Percentiles rank a stretch among this genome's conserved stretches.
Conservation (phyloP, 805 yeast species). For the Starmera pachycereana region DNA sequence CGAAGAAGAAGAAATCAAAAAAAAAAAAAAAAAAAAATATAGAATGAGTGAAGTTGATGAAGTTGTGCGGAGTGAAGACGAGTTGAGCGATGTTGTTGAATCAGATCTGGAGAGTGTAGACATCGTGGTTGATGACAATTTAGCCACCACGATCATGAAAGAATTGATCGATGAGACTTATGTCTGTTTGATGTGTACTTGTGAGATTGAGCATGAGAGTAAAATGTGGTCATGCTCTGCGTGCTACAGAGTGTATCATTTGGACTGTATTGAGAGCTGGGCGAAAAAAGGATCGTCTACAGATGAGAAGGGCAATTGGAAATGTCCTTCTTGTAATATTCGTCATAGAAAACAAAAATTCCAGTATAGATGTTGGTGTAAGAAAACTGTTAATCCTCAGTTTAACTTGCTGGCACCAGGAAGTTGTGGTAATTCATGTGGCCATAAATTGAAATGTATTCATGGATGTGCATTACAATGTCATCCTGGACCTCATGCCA, state of each 20-base stretch:
- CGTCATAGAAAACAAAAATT: constrained; percentile 38
- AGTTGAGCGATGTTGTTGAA: constrained; percentile 2
- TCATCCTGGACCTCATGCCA: constrained; percentile 85
- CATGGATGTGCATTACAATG: constrained; percentile 71
- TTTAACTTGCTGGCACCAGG: constrained; percentile 57
- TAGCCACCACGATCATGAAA: constrained; percentile 27
- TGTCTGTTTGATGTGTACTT: constrained; percentile 81
- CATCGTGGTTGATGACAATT: constrained; percentile 14
- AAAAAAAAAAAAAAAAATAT: not conserved
- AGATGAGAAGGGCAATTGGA: constrained; percentile 53
- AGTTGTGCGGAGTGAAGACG: not conserved
- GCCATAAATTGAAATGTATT: constrained; percentile 45
- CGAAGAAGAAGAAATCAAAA: no score
- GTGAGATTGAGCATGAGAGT: constrained; percentile 59
- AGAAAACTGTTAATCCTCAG: constrained; percentile 58
- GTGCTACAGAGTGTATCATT: constrained; percentile 79
- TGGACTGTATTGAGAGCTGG: constrained; percentile 83
- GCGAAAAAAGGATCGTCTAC: constrained; percentile 66
- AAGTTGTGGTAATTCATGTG: constrained; percentile 83
- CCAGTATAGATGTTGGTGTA: constrained; percentile 81
- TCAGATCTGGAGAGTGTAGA: constrained; percentile 11
- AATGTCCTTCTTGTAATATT: constrained; percentile 76
- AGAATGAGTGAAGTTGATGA: not conserved
- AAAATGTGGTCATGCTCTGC: constrained; percentile 68
- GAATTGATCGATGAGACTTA: constrained; percentile 66